Conservation (phyloP, 768 basidiomycete genomes). For the Pholiota molesta region DNA sequence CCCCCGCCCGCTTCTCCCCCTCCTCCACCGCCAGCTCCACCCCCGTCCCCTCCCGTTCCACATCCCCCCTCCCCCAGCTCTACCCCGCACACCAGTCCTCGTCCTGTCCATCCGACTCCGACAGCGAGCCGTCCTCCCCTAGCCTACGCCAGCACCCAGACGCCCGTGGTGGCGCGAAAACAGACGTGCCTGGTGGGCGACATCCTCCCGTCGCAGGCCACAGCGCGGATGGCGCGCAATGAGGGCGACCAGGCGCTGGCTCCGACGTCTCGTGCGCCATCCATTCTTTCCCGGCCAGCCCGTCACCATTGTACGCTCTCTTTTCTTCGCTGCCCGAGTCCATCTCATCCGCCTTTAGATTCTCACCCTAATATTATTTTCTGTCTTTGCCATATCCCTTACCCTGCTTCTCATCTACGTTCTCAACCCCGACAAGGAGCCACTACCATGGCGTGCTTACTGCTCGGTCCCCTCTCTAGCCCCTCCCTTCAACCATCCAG, state of each 20-base stretch:
- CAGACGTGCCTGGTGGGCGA: slow-evolving; percentile 61
- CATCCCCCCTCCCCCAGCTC: slow-evolving; percentile 62
- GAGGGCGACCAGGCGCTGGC: slow-evolving; percentile 55
- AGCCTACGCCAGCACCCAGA: slow-evolving; percentile 32
- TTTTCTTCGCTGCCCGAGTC: slow-evolving; percentile 1
- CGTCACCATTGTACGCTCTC: slow-evolving; percentile 69
- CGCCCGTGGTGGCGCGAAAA: slow-evolving; percentile 46
- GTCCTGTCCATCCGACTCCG: slow-evolving; percentile 62
- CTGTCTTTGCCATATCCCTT: slow-evolving; percentile 78
- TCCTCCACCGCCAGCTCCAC: slow-evolving; percentile 48
- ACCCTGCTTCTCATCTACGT: slow-evolving; percentile 90
- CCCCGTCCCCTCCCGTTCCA: slow-evolving; percentile 63
- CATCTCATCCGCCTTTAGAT: slow-evolving; percentile 25
- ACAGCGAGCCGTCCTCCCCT: slow-evolving; percentile 59
- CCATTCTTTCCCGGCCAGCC: slow-evolving; percentile 82
- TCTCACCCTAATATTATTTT: slow-evolving; percentile 60
- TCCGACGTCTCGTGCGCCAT: slow-evolving; percentile 62
- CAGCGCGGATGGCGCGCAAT: slow-evolving; percentile 49
- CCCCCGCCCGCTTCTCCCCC: slow-evolving; percentile 33
- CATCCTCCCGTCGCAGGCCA: slow-evolving; percentile 49
- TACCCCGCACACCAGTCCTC: slow-evolving; percentile 51
- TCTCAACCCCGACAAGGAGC: slow-evolving; percentile 94
- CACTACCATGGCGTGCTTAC: slow-evolving; percentile 92
- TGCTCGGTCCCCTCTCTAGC: slow-evolving; percentile 68
- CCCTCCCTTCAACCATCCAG: slow-evolving; percentile 47